Base-by-base conservation (phyloP, 192 early-diverging fungal species). In the Coemansia sp. region DNA sequence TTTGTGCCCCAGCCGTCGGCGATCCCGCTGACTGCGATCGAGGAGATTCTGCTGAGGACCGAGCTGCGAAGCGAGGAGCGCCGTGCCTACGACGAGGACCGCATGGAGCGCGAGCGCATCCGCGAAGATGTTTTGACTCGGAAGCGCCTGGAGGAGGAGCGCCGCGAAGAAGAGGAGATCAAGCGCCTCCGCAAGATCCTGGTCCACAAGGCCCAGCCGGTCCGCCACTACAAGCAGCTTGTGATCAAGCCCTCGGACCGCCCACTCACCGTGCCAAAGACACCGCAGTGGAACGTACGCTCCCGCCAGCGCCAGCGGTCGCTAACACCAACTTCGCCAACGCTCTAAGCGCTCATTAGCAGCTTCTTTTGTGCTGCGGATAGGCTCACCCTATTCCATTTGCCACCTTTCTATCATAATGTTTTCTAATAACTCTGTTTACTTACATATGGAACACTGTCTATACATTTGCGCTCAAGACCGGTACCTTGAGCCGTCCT, bases 31-130 rank as follows among this genome's bases (percentile, higher is more conserved):
- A 84, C 81, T 14, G 62, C 62, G 21, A 70, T 73, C 56, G 73
- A 84, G 60, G 81, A 84, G 62, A 68, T 84, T 16, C 35, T 86
- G 36, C 70, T 90, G 44, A 69, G 81, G 21, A 86, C 87, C 0
- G 88, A 89, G 63, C 62, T 85, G 62, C 78, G 91, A 51, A 85
- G 84, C 54, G 87, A 90, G 69, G 91, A 91, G 72, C 66, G 91
- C n/a, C 70, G 73, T 35, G 85, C 73, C 42, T 92, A 85, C 73
- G 91, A 92, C 34, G 87, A 88, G 46, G 74, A 79, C 33, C 81
- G 81, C 54, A 67, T 34, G 51, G 75, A 77, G 68, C 74, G 76
- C 53, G 81, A 82, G 78, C 85, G 86, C 64, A 72, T 70, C 36
- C 73, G 78, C 64, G 86, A 89, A 51, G 84, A 88, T 37, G 83